These are phyloP conservation scores for Pseudozyma pruni DNA, from an alignment of 1,284 basidiomycete genomes.

Conservation along the genomic window DNA sequence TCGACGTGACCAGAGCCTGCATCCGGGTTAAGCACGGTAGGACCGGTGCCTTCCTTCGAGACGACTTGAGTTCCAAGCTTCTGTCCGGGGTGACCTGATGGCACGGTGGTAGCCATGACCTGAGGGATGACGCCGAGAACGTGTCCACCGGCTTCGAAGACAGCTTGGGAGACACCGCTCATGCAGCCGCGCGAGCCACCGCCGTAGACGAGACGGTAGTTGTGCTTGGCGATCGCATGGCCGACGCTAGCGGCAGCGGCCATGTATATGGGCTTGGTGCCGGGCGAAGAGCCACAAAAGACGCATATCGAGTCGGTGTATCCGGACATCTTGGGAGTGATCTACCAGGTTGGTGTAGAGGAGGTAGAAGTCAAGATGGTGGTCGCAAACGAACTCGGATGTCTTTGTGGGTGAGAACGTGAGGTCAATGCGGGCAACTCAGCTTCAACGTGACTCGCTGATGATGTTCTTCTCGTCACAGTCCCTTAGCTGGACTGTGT, in stretches of 20 bases:
- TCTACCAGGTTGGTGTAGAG: too few relatives aligned
- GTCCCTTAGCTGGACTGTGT: slow-evolving; percentile 1
- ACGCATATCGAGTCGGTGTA: slow-evolving; percentile 62
- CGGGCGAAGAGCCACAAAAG: slow-evolving; percentile 67
- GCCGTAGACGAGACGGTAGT: slow-evolving; percentile 82
- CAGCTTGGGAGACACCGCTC: slow-evolving; percentile 82
- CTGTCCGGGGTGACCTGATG: slow-evolving; percentile 50
- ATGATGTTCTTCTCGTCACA: not conserved
- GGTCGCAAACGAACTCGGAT: not conserved
- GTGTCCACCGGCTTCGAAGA: slow-evolving; percentile 76
- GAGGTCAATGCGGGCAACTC: too few relatives aligned
- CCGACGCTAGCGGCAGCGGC: slow-evolving; percentile 75
- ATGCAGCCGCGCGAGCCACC: slow-evolving; percentile 86
- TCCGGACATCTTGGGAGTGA: slow-evolving; percentile 14
- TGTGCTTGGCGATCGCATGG: slow-evolving; percentile 75
- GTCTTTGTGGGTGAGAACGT: not conserved
- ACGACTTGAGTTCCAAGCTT: slow-evolving; percentile 17
- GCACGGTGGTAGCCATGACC: slow-evolving; percentile 73
- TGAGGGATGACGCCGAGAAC: slow-evolving; percentile 85
- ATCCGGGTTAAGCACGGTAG: slow-evolving; percentile 58
- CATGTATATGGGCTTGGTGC: slow-evolving; percentile 56
- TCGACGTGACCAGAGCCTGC: slow-evolving; percentile 29
- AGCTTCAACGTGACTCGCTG: slow-evolving; percentile 1
- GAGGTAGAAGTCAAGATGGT: not conserved
- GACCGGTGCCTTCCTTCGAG: slow-evolving; percentile 56